These are phyloP conservation scores for Eutrema japonicum DNA, from an alignment of 345 rosid species.

Conservation along the genomic window DNA sequence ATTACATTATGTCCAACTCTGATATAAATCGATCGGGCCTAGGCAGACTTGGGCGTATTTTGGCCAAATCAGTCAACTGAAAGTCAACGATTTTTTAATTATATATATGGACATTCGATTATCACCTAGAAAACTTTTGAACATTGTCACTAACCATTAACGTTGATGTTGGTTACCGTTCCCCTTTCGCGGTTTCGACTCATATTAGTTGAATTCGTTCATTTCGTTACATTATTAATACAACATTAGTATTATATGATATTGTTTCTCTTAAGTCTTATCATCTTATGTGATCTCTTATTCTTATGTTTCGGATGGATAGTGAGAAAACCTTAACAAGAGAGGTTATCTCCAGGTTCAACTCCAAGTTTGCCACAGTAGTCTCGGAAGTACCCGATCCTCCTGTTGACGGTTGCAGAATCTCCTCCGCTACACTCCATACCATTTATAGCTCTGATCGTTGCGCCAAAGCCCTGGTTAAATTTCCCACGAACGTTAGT, in stretches of 20 bases:
- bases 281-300: slow-evolving; percentile 1
- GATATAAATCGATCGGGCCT: not conserved
- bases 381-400: slow-evolving; percentile 52
- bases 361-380: slow-evolving; percentile 59
- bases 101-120: not conserved
- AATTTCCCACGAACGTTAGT: slow-evolving; percentile 47
- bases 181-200: not conserved
- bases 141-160: not conserved
- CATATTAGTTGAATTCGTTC: not conserved
- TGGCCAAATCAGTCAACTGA: not conserved
- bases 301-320: slow-evolving; percentile 1
- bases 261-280: not conserved
- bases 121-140: not conserved
- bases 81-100: not conserved
- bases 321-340: slow-evolving; percentile 45
- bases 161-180: not conserved
- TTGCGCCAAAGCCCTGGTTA: slow-evolving; percentile 65
- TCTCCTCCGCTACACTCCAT: slow-evolving; percentile 56
- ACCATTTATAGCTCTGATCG: slow-evolving; percentile 62
- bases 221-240: slow-evolving; percentile 10
- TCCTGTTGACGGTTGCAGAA: slow-evolving; percentile 39
- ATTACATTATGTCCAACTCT: not conserved
- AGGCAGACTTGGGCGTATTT: not conserved
- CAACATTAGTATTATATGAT: slow-evolving; percentile 6
- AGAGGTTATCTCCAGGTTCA: slow-evolving; percentile 56